Evolutionary conservation across 805 yeast genomes (phyloP), one percentile per base, ranked within the genome.

Genomic region (Sugiyamaella marilandica): DNA sequence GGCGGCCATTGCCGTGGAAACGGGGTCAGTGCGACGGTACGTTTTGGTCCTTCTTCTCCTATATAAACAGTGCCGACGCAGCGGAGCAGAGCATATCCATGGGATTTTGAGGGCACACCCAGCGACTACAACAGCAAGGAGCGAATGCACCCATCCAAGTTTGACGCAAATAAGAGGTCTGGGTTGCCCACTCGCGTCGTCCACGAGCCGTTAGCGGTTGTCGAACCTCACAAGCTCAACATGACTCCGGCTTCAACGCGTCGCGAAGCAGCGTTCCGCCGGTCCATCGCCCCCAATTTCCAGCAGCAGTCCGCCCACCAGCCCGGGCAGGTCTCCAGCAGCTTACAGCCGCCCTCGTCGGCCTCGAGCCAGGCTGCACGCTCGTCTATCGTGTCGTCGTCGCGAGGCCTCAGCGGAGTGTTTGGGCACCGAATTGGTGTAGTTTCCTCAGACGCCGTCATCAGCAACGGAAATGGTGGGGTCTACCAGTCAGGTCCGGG

Each of bases 231-330:
- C 14, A 13, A 11, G 16, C 47, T 45, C 7, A 50, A 50, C 24
- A 50, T 49, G 47, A 50, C 49, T 11, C 53, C 55, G 21, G 47
- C 53, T 9, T 45, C 56, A 5, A 45, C 46, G 19, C 45, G 56
- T 10, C 37, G 60, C 16, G 55, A 55, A 44, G 55, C 56, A 13
- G 52, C 58, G 13, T 50, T 39, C 31, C 41, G 60, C 21, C 55
- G 56, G 8, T 54, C 56, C 13, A 10, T 55, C 35, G 55, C 51
- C 7, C 57, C 52, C 7, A 50, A 37, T 21, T 21, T 13, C 26
- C 32, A 34, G n/a, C 51, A 51, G 21, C 52, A 32, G 50, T 44
- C 32, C 10, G 41, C 24, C n/a, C 16, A 11, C 45, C 29, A n/a
- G 29, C 32, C 50, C 21, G 19, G 11, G 14, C 29, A 24, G 7